Conservation (phyloP, 208 protist genomes). For the Borovskyia barvae region DNA sequence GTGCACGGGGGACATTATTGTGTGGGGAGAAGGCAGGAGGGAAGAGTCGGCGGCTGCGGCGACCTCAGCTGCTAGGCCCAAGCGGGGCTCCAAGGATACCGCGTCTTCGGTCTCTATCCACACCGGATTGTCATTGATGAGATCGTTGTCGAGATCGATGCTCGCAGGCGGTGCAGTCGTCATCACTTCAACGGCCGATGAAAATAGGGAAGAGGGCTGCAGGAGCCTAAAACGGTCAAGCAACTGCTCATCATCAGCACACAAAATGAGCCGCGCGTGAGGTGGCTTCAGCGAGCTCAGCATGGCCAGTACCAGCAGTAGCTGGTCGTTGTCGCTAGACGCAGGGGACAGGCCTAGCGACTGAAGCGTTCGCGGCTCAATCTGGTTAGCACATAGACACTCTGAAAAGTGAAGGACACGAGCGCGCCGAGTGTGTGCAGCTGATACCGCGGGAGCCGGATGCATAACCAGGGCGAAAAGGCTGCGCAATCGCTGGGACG, state of each 20-base stretch:
- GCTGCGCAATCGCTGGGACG: constrained; percentile 63
- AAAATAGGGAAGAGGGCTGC: constrained; percentile 29
- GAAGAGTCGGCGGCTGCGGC: neutral
- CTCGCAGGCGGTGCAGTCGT: constrained; percentile 44
- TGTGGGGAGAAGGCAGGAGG: no score
- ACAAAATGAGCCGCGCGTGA: constrained; percentile 43
- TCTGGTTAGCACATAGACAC: constrained; percentile 57
- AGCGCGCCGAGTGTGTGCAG: neutral
- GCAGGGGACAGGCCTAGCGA: constrained; percentile 24
- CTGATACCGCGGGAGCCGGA: neutral
- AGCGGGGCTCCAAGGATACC: constrained; percentile 10
- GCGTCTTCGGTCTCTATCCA: no score
- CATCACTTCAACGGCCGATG: constrained; percentile 38
- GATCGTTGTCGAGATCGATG: constrained; percentile 32
- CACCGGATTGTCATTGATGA: constrained; percentile 77
- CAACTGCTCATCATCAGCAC: constrained; percentile 62
- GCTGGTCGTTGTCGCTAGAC: constrained; percentile 61
- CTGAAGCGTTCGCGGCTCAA: constrained; percentile 6
- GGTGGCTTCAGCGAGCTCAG: constrained; percentile 37
- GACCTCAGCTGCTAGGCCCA: neutral
- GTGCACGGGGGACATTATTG: no score
- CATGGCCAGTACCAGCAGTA: constrained; percentile 72
- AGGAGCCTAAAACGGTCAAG: constrained; percentile 13
- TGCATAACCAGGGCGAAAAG: constrained; percentile 41
- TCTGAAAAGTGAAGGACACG: constrained; percentile 84